Base-by-base conservation (phyloP, 805 yeast species). In the Kodamaea hsintzibuensis region DNA sequence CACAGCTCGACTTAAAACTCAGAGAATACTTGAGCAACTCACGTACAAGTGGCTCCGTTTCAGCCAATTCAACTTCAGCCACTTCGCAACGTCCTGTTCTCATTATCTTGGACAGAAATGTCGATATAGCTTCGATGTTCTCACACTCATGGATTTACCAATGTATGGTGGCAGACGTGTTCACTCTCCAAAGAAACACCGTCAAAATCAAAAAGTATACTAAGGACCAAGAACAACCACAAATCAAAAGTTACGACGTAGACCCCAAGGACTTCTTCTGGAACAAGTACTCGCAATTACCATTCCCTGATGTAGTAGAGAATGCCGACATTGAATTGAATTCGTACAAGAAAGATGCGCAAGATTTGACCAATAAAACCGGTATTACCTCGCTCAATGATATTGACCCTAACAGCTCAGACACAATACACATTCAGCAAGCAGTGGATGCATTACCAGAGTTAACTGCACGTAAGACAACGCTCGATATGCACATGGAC, bases 271-370 rank as follows among this genome's bases (percentile, higher is more conserved):
- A 95, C 74, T 89, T 89, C 67, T 95, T 95, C 72, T 95, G 99
- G 99, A 74, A 72, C 57, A 79, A 80, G 57, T 92, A 95, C 71
- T 79, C 96, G 10, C 87, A 87, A 49, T 74, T 90, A 54, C 98
- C 99, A 39, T 95, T 95, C 77, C 99, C 99, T 1, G 98, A 93
- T 67, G 98, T 96, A n/a, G 99, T 96, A 35, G 99, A 95, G 69
- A 90, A 90, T 70, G 96, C 96, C 17, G 98, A 95, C 65, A 72
- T 79, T 25, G 98, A 91, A 55, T 78, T 92, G 56, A 83, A 86
- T 55, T 78, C 80, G 52, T 95, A 95, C 72, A 93, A 92, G 60
- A 81, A 82, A 54, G 97, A 91, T 62, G 97, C 98, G 1, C 87
- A 86, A 57, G 96, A 88, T 55, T 78, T 96, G 50, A 91, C 98